These are phyloP conservation scores for Fusarium pseudocircinatum DNA, from an alignment of 2,329 filamentous ascomycete species.

Conservation along the genomic window DNA sequence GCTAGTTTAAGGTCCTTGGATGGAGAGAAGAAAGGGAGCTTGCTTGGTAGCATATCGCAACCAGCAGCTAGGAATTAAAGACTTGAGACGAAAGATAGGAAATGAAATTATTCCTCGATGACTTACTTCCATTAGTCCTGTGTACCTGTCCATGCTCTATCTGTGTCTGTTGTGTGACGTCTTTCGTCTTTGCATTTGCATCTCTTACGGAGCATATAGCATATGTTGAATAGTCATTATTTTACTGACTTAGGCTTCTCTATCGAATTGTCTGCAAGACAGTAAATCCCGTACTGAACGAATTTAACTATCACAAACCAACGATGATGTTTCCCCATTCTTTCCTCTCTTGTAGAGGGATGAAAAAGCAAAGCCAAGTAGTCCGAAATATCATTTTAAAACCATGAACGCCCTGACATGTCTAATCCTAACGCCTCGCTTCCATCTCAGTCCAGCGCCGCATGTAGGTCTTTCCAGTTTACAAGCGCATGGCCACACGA, in stretches of 20 bases:
- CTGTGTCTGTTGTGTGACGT: background rate
- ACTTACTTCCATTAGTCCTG: background rate
- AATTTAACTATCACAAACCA: background rate
- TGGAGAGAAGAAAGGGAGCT: conserved; percentile 26
- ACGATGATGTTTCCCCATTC: background rate
- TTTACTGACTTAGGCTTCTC: background rate
- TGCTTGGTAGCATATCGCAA: conserved; percentile 10
- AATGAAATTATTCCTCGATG: conserved; percentile 38
- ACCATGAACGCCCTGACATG: background rate
- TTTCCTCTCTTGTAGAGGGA: background rate
- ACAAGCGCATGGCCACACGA: conserved; percentile 21
- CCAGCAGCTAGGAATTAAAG: conserved; percentile 34
- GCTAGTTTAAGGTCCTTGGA: conserved; percentile 39
- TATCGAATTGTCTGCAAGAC: background rate
- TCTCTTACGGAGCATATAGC: background rate
- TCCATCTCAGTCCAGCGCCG: background rate
- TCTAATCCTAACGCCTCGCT: conserved; percentile 17
- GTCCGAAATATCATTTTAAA: background rate
- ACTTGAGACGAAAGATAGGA: conserved; percentile 40
- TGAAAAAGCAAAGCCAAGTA: background rate
- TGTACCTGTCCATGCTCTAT: background rate
- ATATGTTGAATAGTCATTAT: background rate
- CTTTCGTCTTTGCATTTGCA: background rate
- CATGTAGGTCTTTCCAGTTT: background rate
- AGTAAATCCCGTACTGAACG: background rate